phyloP scores from a whole-genome alignment of 306 rosid species.

The Citrullus amarus region DNA sequence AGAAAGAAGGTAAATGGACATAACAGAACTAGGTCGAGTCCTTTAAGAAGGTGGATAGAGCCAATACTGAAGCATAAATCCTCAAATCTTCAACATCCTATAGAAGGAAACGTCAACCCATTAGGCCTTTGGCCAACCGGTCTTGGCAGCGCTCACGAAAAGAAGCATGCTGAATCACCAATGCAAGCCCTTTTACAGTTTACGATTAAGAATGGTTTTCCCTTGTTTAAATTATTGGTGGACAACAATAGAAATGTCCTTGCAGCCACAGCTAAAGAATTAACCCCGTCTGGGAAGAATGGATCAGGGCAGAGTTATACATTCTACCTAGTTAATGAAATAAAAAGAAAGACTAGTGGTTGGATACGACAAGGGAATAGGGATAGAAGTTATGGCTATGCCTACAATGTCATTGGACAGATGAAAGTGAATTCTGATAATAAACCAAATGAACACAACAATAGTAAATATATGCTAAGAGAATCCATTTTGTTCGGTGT shows the following conservation, averaged over 20 bases:
- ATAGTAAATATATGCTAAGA: constrained; percentile 24
- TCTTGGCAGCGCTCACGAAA: constrained; percentile 20
- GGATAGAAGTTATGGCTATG: constrained; percentile 45
- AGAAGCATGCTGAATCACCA: constrained; percentile 34
- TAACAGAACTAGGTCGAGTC: constrained; percentile 59
- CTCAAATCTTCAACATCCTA: constrained; percentile 24
- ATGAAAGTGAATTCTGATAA: constrained; percentile 52
- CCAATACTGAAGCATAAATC: constrained; percentile 58
- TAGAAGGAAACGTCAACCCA: constrained; percentile 27
- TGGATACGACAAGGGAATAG: constrained; percentile 62
- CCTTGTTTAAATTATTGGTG: constrained; percentile 55
- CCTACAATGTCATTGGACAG: constrained; percentile 56
- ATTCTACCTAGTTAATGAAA: constrained; percentile 64
- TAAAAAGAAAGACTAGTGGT: constrained; percentile 58
- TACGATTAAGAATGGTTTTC: constrained; percentile 60
- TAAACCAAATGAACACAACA: constrained; percentile 18
- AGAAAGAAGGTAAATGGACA: constrained; percentile 38
- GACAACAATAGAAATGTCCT: constrained; percentile 41
- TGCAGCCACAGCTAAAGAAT: constrained; percentile 52
- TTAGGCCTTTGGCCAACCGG: constrained; percentile 21
- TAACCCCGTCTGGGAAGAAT: constrained; percentile 45
- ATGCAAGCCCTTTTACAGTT: constrained; percentile 60
- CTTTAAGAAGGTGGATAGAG: constrained; percentile 60
- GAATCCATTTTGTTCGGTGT: constrained; percentile 52
- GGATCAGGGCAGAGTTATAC: constrained; percentile 43